A percentile compares a stretch with the other conserved stretches of the same genome.
These are phyloP conservation scores for Theileria equi DNA, from an alignment of 169 alveolate species.

Conservation along the genomic window DNA sequence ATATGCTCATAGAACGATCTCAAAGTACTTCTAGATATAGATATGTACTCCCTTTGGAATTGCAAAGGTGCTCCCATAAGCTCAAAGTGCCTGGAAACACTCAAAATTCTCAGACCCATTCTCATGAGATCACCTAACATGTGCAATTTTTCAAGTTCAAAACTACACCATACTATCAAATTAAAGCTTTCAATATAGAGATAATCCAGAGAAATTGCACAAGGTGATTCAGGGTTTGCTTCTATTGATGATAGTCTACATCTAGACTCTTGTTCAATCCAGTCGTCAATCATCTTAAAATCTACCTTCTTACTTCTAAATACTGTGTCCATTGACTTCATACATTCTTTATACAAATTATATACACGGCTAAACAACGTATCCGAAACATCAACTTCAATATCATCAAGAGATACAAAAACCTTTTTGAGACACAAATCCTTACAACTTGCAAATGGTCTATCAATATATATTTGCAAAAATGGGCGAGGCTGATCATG, in stretches of 20 bases:
- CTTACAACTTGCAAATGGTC: constrained; percentile 74
- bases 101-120: constrained; percentile 76
- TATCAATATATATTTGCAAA: constrained; percentile 75
- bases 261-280: constrained; percentile 50
- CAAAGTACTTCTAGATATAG: constrained; percentile 72
- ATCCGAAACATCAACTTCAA: constrained; percentile 76
- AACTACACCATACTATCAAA: constrained; percentile 78
- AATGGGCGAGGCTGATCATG: constrained; percentile 49
- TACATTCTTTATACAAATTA: constrained; percentile 60
- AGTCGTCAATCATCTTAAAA: constrained; percentile 32
- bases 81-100: constrained; percentile 71
- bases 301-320: constrained; percentile 13
- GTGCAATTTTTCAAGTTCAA: constrained; percentile 78
- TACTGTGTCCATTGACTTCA: constrained; percentile 25
- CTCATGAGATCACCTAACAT: constrained; percentile 80
- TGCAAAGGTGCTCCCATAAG: constrained; percentile 82
- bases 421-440: constrained; percentile 75
- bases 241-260: constrained; percentile 27
- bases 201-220: constrained; percentile 71
- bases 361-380: constrained; percentile 29
- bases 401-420: constrained; percentile 73
- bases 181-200: constrained; percentile 74
- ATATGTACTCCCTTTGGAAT: constrained; percentile 76
- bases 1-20: constrained; percentile 74
- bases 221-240: constrained; percentile 64